phyloP scores from a whole-genome alignment of 139 green algal species.

The Zygnema circumcarinatum region DNA sequence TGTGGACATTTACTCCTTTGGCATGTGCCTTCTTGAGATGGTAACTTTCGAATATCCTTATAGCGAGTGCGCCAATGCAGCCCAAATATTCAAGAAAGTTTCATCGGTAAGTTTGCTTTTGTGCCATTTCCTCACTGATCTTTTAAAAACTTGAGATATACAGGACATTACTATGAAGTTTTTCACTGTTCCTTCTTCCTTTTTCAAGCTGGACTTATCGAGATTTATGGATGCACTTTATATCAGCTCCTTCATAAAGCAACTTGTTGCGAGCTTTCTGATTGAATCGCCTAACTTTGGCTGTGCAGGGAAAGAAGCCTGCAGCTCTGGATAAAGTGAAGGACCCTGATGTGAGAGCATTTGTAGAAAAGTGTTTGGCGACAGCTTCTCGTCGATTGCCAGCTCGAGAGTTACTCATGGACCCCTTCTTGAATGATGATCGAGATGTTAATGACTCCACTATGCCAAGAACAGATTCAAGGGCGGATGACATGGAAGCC shows the following conservation, averaged over 20 bases:
- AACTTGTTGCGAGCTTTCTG: no score
- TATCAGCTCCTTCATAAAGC: no score
- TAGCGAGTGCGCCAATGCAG: constrained; percentile 94
- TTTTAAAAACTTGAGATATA: no score
- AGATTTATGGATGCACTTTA: no score
- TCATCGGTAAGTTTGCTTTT: constrained; percentile 62
- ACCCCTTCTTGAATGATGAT: constrained; percentile 84
- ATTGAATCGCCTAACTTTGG: no score
- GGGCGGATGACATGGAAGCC: constrained; percentile 4
- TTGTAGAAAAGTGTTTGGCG: constrained; percentile 91
- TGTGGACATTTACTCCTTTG: constrained; percentile 97
- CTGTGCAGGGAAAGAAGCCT: constrained; percentile 82
- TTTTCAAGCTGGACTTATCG: no score
- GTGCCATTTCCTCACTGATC: not conserved
- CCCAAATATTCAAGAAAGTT: constrained; percentile 99
- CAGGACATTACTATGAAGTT: no score
- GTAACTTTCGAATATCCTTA: constrained; percentile 98
- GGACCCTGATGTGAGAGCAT: constrained; percentile 77
- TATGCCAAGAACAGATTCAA: constrained; percentile 17
- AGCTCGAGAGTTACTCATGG: constrained; percentile 87
- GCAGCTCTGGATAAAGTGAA: constrained; percentile 81
- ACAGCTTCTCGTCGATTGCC: constrained; percentile 74
- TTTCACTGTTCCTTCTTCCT: no score
- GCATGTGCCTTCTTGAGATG: constrained; percentile 98
- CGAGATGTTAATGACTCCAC: constrained; percentile 48